Base-by-base conservation (phyloP, 768 basidiomycete species). In the Amanita pallidorosea region DNA sequence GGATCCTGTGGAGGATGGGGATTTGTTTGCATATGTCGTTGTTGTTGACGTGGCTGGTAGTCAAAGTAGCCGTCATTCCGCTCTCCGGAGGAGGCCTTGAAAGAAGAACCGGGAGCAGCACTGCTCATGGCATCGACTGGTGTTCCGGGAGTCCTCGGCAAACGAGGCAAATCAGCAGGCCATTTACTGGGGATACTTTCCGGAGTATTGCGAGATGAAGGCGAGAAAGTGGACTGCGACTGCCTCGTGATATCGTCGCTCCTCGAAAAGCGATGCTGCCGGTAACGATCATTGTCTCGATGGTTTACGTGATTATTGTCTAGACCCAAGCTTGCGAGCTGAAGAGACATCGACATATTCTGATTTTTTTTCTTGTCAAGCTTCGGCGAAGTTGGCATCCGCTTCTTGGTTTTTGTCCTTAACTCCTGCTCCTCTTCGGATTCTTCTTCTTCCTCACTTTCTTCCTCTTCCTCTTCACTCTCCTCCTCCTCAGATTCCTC, bases 91-190 rank as follows among this genome's bases (percentile, higher is more conserved):
- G 12, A 44, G 11, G 18, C 31, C 6, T 29, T 27, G 40, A 17
- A 31, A 7, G 49, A 33, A 27, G 49, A 36, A 11, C 20, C 20
- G 6, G 45, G 18, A 18, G 50, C 54, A 45, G 52, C 42, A 4
- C 52, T 55, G 45, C 57, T 53, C 36, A 48, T 17, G 13, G 18
- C 22, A n/a, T 58, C 57, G 17, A 55, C 54, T 2, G 53, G 55
- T 17, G 61, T 60, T 18, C 61, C 65, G 40, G 64, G 65, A 13
- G 66, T 66, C 20, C 60, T 57, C n/a, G 66, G 64, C 47, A 67
- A 55, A 23, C 61, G 63, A 13, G 65, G 66, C 12, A 66, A 53
- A 49, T 65, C 60, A 5, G 45, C 52, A 37, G 65, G 65, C 66
- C 66, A 67, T 37, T 41, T 45, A 23, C 20, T 51, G n/a, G 17